Percentiles rank a stretch among this genome's conserved stretches.
These are phyloP conservation scores for Aspergillus arachidicola DNA, from an alignment of 2,329 filamentous ascomycete genomes.

Conservation along the genomic window DNA sequence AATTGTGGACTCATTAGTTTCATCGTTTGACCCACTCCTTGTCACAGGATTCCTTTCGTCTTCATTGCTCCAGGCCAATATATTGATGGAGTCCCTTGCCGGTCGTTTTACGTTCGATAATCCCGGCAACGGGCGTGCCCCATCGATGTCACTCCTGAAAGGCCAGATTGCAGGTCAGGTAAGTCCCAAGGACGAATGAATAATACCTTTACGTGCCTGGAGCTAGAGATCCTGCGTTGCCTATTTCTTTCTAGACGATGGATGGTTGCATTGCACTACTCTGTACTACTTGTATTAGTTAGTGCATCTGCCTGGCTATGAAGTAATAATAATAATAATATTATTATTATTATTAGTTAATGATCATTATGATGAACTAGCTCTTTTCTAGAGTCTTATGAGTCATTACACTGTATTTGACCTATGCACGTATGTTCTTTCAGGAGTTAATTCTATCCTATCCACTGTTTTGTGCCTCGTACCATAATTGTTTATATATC, in stretches of 20 bases:
- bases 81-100: constrained; percentile 4
- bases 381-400: too few species aligned
- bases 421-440: not conserved
- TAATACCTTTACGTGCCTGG: not conserved
- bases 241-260: not conserved
- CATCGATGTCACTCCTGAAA: not conserved
- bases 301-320: not conserved
- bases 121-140: constrained; percentile 1
- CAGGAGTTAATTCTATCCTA: not conserved
- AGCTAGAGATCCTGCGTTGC: not conserved
- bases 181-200: not conserved
- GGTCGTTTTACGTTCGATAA: not conserved
- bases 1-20: constrained; percentile 6
- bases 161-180: not conserved
- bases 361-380: too few species aligned
- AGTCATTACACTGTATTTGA: too few species aligned
- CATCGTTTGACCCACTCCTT: constrained; percentile 2
- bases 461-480: not conserved
- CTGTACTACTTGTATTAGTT: not conserved
- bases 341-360: not conserved
- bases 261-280: not conserved
- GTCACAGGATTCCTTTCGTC: not conserved
- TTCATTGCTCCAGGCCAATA: not conserved
- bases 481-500: not conserved
- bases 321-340: not conserved